These are phyloP conservation scores for Clathrospora elynae DNA, from an alignment of 2,329 filamentous ascomycete genomes.

Conservation along the genomic window DNA sequence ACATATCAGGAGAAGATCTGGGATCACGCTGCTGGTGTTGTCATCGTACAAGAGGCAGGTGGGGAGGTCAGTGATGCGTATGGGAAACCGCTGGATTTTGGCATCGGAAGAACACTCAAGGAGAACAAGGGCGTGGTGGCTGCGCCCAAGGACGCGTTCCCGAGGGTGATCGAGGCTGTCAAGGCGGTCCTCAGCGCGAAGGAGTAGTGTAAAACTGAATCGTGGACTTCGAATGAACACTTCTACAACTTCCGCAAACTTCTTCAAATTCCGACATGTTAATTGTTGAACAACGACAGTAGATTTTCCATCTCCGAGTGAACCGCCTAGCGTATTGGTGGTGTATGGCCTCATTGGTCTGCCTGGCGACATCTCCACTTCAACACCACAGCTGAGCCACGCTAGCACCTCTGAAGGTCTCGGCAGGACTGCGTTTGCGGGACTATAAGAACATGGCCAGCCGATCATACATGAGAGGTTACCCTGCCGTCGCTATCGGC, in stretches of 20 bases:
- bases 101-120: slow-evolving; percentile 79
- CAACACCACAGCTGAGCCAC: slow-evolving; percentile 21
- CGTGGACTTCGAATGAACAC: no score
- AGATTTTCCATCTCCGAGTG: slow-evolving; percentile 2
- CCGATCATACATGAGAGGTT: slow-evolving; percentile 4
- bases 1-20: slow-evolving; percentile 99
- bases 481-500: background rate
- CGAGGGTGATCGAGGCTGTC: slow-evolving; percentile 77
- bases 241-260: no score
- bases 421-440: slow-evolving; percentile 14
- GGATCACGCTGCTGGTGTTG: slow-evolving; percentile 94
- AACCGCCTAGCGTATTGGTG: slow-evolving; percentile 10
- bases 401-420: slow-evolving; percentile 9
- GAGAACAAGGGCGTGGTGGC: slow-evolving; percentile 95
- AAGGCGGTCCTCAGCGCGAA: slow-evolving; percentile 70
- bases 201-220: no score
- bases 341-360: slow-evolving; percentile 16
- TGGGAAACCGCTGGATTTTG: slow-evolving; percentile 85
- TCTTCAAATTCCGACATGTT: no score
- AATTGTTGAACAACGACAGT: no score
- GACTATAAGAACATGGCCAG: background rate
- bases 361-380: slow-evolving; percentile 12
- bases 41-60: slow-evolving; percentile 93
- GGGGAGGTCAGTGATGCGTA: slow-evolving; percentile 88
- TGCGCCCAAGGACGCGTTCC: slow-evolving; percentile 77